Evolutionary conservation across 1,284 basidiomycete genomes (phyloP).

Genomic region (Sporisorium exsertum): DNA sequence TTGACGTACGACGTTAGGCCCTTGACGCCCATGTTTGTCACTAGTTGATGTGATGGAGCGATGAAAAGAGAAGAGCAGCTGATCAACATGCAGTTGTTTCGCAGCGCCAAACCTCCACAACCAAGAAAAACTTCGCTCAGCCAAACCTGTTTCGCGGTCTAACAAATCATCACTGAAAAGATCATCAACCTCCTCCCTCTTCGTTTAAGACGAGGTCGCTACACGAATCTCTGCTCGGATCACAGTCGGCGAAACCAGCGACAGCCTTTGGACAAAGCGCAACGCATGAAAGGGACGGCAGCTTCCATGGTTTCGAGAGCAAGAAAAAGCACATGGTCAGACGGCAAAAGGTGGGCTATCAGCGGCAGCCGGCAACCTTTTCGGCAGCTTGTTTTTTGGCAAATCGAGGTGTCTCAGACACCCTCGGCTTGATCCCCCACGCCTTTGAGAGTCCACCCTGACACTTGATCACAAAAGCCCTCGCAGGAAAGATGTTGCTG

Average conservation of each 20-base stretch:
- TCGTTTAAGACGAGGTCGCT: neutral
- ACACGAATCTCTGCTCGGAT: neutral
- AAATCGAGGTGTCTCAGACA: too few species aligned
- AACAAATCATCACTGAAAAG: neutral
- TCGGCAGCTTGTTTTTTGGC: constrained; percentile 3
- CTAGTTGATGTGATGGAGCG: neutral
- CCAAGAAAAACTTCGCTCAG: neutral
- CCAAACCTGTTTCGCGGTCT: neutral
- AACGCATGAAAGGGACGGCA: too few species aligned
- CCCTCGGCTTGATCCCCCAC: neutral
- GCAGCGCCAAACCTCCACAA: constrained; percentile 9
- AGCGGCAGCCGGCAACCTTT: constrained; percentile 1
- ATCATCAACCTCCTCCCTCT: too few species aligned
- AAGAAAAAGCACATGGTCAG: constrained; percentile 17
- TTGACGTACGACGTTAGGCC: constrained; percentile 53
- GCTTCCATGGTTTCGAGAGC: neutral
- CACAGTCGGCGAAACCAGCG: neutral
- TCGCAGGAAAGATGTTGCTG: too few species aligned
- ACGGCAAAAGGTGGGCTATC: constrained; percentile 7
- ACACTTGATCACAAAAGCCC: too few species aligned
- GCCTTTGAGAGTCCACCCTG: neutral
- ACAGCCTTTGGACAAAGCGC: too few species aligned
- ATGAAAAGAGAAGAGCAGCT: neutral
- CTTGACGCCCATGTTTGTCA: constrained; percentile 49
- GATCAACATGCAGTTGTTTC: neutral